Evolutionary conservation across 2,329 filamentous ascomycete genomes (phyloP).

Genomic region (Coniella vitis): DNA sequence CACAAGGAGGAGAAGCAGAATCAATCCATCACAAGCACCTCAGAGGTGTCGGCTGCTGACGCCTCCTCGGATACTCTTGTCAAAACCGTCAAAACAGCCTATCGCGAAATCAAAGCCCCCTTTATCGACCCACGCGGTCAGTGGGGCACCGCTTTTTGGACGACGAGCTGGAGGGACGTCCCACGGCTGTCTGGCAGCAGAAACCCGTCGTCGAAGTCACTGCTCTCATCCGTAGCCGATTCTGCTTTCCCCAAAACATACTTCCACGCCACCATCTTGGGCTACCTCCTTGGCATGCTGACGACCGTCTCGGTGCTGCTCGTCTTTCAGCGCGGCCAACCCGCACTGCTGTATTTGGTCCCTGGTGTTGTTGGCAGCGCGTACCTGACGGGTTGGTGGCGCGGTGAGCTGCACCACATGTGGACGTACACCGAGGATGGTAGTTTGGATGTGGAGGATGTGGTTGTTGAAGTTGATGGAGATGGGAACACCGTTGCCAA

Average conservation of each 20-base stretch:
- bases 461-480: slow-evolving; percentile 47
- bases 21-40: slow-evolving; percentile 28
- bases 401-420: slow-evolving; percentile 68
- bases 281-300: slow-evolving; percentile 74
- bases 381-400: slow-evolving; percentile 65
- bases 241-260: slow-evolving; percentile 72
- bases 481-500: slow-evolving; percentile 39
- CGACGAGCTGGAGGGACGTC: slow-evolving; percentile 28
- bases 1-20: slow-evolving; percentile 17
- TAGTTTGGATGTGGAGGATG: slow-evolving; percentile 46
- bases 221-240: slow-evolving; percentile 31
- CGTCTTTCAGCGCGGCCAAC: slow-evolving; percentile 74
- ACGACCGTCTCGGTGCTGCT: slow-evolving; percentile 71
- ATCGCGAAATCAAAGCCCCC: slow-evolving; percentile 42
- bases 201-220: slow-evolving; percentile 4
- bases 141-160: slow-evolving; percentile 86
- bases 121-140: slow-evolving; percentile 58
- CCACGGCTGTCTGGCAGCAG: slow-evolving; percentile 15
- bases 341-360: slow-evolving; percentile 86
- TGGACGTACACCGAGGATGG: slow-evolving; percentile 77
- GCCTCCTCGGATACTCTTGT: slow-evolving; percentile 16
- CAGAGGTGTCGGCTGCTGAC: slow-evolving; percentile 5
- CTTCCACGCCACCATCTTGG: slow-evolving; percentile 69
- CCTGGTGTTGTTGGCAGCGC: slow-evolving; percentile 71
- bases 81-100: slow-evolving; percentile 33